Evolutionary conservation across 2,329 filamentous ascomycete species (phyloP), one percentile per base, ranked within the genome.

Genomic region (Aspergillus latus): DNA sequence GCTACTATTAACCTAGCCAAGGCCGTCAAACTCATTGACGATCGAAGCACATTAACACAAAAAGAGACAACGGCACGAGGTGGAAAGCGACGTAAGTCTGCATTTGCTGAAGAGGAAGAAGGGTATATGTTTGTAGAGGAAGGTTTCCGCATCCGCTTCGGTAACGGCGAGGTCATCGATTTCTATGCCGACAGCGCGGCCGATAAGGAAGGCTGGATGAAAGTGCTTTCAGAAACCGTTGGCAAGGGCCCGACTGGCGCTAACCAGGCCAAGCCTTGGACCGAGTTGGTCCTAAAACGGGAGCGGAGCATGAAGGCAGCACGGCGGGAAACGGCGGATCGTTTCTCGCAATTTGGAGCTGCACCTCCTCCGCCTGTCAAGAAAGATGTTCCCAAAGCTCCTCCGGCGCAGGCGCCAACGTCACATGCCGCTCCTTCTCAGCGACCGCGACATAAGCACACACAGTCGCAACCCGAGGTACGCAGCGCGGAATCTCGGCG

Each of bases 81-180:
- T 61, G 90, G 91, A 55, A 87, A 86, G 64, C 88, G 94, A 43
- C 88, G 94, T 54, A 92, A 95, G 73, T 97, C 92, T 34, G 94
- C 90, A 9, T 99, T 99, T 73, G 92, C 93, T 1, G 94, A 97
- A 74, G 94, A 99, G 63, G 94, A 99, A 76, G 94, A 99, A 72
- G 94, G 94, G 42, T 99, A 99, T 80, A 96, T 97, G 89, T 99
- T 99, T 72, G 93, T 99, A 52, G 94, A 99, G 74, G 94, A 99
- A 72, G 94, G 94, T 2, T 99, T 99, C 87, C 90, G 94, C 42
- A 96, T 99, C 72, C 91, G 93, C 56, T 99, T 99, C 76, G 95
- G 90, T 72, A 99, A 99, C 68, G 94, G 94, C 59, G 94, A 99
- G 76, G 87, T 96, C 61, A 99, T 99, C 70, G 93, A 97, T 79